Evolutionary conservation across 441 rosid species (phyloP).

Genomic region (Arabidopsis lyrata): DNA sequence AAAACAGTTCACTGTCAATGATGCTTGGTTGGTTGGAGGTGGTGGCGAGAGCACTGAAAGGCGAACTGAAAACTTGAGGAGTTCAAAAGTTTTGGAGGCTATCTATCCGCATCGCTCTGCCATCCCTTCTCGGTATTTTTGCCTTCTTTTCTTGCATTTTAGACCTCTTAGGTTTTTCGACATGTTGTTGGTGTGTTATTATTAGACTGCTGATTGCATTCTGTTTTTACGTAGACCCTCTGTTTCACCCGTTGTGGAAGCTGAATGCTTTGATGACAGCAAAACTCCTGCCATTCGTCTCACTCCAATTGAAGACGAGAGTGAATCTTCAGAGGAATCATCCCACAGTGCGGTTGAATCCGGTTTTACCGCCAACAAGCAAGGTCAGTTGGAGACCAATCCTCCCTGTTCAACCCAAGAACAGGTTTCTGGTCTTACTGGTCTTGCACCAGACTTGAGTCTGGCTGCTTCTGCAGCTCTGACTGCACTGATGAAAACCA

Average conservation of each 20-base stretch:
- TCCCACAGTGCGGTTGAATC: constrained; percentile 35
- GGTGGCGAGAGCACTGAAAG: constrained; percentile 72
- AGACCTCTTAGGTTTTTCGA: not conserved
- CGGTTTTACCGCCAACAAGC: constrained; percentile 1
- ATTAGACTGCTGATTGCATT: not conserved
- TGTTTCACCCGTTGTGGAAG: constrained; percentile 50
- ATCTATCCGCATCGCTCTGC: constrained; percentile 65
- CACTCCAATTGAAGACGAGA: constrained; percentile 62
- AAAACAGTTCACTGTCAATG: constrained; percentile 53
- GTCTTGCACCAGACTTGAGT: constrained; percentile 44
- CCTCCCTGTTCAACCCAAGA: constrained; percentile 35
- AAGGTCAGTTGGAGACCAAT: constrained; percentile 28
- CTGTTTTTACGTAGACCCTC: constrained; percentile 54
- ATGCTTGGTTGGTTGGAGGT: constrained; percentile 56
- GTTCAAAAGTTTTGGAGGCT: constrained; percentile 63
- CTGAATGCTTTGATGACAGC: constrained; percentile 56
- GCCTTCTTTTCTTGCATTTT: not conserved
- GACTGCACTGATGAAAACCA: constrained; percentile 47
- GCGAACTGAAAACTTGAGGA: constrained; percentile 57
- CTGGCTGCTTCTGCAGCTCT: constrained; percentile 56
- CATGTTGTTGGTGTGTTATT: not conserved
- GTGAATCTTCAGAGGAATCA: constrained; percentile 33
- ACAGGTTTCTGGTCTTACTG: constrained; percentile 39
- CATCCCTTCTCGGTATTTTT: constrained; percentile 58
- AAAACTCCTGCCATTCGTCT: constrained; percentile 63